Evolutionary conservation across 164 flowering plant genomes (phyloP), one percentile per base, ranked within the genome.

Genomic region (Dillenia suffruticosa): DNA sequence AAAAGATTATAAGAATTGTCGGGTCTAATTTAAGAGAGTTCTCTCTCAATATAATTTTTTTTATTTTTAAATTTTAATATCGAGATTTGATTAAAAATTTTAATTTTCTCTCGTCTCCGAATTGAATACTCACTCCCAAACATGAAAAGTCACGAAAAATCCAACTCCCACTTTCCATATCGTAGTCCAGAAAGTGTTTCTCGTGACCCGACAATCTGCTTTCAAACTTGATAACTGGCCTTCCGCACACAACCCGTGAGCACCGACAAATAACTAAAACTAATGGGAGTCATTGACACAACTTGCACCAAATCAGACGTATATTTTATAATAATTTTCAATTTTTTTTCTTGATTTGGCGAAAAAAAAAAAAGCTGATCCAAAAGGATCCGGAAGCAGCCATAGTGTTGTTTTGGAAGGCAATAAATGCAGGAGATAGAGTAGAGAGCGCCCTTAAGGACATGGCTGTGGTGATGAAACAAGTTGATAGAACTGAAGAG

Each of bases 391-490:
- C 70, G 10, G 86, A 79, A 62, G 64, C 70, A 12, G 76, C 86
- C 19, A 67, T 82, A 64, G 80, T 69, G 2, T 71, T 54, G 67
- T 82, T 82, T 63, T 82, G 83, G 86, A 72, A 71, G 58, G 83
- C 86, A 9, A 79, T 82, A 66, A 79, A 82, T 59, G 76, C 71
- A 14, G 81, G 85, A 45, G 85, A 81, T 54, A 75, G 78, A 73
- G 80, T 77, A n/a, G 84, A 80, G 11, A 80, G 84, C 65, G 84
- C 84, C 2, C 58, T 81, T 6, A 81, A 81, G 58, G 85, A 81
- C 67, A 79, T 82, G 86, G 86, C 81, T 0, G 81, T 82, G 11
- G 86, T 82, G 57, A 79, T 79, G 86, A 82, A 82, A 72, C 83
- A 82, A 54, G 55, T 75, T 8, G 71, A 79, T 63, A 62, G 83